Conservation (phyloP, 306 rosid species). For the Medicago ruthenica region DNA sequence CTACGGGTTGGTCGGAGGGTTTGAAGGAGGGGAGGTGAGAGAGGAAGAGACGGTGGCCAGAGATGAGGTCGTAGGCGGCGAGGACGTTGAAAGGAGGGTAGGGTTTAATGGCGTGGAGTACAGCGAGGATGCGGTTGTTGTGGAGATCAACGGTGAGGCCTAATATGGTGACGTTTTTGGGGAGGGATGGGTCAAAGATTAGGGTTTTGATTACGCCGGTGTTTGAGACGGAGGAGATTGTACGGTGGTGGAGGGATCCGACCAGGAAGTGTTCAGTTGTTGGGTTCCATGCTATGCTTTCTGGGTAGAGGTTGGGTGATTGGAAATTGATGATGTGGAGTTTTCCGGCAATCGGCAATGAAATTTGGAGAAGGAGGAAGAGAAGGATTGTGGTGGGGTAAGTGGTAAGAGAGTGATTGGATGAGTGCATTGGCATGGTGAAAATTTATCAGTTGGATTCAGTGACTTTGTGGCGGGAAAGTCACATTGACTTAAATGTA, state of each 20-base stretch:
- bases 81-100: conserved; percentile 71
- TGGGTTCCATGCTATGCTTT: conserved; percentile 76
- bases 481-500: too few relatives aligned
- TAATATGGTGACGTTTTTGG: conserved; percentile 62
- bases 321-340: conserved; percentile 71
- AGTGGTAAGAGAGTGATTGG: conserved; percentile 18
- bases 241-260: conserved; percentile 67
- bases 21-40: conserved; percentile 48
- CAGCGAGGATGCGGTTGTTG: conserved; percentile 73
- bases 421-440: conserved; percentile 23
- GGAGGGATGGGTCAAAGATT: conserved; percentile 66
- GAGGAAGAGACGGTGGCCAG: conserved; percentile 66
- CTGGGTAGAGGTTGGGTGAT: conserved; percentile 76
- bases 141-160: conserved; percentile 73
- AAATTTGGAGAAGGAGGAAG: conserved; percentile 35
- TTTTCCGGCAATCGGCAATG: conserved; percentile 44
- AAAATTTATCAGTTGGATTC: not conserved
- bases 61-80: conserved; percentile 76
- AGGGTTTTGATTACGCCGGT: conserved; percentile 70
- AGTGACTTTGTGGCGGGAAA: too few relatives aligned
- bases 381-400: not conserved
- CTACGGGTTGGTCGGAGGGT: conserved; percentile 33
- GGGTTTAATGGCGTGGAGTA: conserved; percentile 49
- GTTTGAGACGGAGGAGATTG: conserved; percentile 61
- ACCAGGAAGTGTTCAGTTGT: conserved; percentile 66